Evolutionary conservation across 1,284 basidiomycete species (phyloP), one percentile per base, ranked within the genome.

Genomic region (Rhodotorula sp.): DNA sequence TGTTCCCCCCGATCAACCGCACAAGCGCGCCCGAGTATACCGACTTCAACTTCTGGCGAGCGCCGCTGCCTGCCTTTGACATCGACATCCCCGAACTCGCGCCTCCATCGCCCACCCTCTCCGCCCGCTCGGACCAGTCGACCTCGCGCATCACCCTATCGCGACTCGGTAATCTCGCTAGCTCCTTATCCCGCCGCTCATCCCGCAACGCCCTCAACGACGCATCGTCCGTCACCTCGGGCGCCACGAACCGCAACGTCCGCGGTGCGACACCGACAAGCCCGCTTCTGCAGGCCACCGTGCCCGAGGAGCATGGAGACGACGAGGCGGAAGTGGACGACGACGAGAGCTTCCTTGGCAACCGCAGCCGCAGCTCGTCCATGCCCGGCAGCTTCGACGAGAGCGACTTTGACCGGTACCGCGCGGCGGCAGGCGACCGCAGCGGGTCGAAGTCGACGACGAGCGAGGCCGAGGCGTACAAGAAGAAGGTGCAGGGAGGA

Each of bases 21-120:
- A 91, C 91, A 78, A 89, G 89, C 84, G 86, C 88, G 50, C 88
- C 92, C 1, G 93, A 96, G 80, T 99, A 86, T 80, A 97, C 94
- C 26, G 95, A 99, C 80, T 95, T 97, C 84, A 98, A 96, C 79
- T 99, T 87, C 79, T 99, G 96, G 96, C 89, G 93, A 72, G 77
- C 86, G 1, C 88, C 91, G 0, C 82, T 95, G 15, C 85, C 86
- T 58, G 62, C 77, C 20, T 59, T 75, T 44, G 89, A 92, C 5
- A 88, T 91, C 69, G 84, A 88, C 20, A 83, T 98, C 2, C 95
- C 95, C 0, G 94, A 97, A 78, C 80, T 98, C n/a, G 83, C 88
- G 0, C 93, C 93, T 4, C 75, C 75, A 2, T 75, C 77, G 16
- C 80, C 80, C 1, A 89, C 94, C 0, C 85, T 98, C 44, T 94